A percentile compares a stretch with the other conserved stretches of the same genome.
Conservation (phyloP, 1,139 yeast genomes). For the Taphrina wiesneri region DNA sequence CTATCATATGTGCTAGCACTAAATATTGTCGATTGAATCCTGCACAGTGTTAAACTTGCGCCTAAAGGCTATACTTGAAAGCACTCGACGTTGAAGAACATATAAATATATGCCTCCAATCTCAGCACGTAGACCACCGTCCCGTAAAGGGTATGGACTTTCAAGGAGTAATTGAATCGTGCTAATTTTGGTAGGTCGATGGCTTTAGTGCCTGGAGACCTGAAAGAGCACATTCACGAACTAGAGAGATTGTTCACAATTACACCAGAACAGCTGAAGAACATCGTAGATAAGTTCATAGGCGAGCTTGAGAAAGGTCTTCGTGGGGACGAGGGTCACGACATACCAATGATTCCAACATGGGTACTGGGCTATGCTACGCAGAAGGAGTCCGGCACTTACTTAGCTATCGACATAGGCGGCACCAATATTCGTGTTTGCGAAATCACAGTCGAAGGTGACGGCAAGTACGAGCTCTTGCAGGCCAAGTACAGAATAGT, state of each 20-base stretch:
- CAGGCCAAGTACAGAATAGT: constrained; percentile 53
- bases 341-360: constrained; percentile 84
- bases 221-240: constrained; percentile 59
- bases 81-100: too few species aligned
- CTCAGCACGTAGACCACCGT: constrained; percentile 31
- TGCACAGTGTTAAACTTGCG: too few species aligned
- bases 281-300: constrained; percentile 68
- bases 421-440: constrained; percentile 90
- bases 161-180: neutral
- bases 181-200: constrained; percentile 53
- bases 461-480: constrained; percentile 69
- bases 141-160: constrained; percentile 20
- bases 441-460: constrained; percentile 75
- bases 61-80: too few species aligned
- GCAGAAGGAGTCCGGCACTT: constrained; percentile 85
- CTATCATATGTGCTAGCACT: too few species aligned
- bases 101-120: constrained; percentile 33
- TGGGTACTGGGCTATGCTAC: constrained; percentile 95
- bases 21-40: too few species aligned
- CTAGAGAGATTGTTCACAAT: constrained; percentile 69
- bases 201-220: constrained; percentile 68
- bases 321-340: constrained; percentile 50
- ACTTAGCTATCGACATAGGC: constrained; percentile 79
- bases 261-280: constrained; percentile 58
- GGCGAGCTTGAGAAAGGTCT: constrained; percentile 74